Conservation (phyloP, 495 filamentous ascomycete species). For the Mytilinidion resinicola region DNA sequence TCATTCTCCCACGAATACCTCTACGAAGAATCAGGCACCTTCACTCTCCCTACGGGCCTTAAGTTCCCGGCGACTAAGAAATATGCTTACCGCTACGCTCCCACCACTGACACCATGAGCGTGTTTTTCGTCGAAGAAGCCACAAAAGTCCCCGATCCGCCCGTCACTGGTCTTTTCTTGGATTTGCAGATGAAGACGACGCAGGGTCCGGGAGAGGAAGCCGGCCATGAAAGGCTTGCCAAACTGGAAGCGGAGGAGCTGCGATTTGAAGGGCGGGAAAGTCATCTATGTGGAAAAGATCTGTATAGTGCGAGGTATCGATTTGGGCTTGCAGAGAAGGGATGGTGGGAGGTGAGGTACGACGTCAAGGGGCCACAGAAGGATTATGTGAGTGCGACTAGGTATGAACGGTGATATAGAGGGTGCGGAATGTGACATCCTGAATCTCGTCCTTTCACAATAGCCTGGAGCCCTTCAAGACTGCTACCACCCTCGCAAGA, state of each 20-base stretch:
- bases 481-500: too few species aligned
- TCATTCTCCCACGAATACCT: neutral
- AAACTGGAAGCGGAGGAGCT: neutral
- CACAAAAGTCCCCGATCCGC: neutral
- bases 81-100: conserved; percentile 13
- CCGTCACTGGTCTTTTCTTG: conserved; percentile 13
- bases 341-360: conserved; percentile 24
- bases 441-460: too few species aligned
- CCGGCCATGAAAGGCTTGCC: neutral
- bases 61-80: conserved; percentile 6
- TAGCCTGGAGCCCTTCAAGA: too few species aligned
- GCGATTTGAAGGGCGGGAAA: neutral
- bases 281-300: conserved; percentile 23
- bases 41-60: conserved; percentile 6
- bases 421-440: too few species aligned
- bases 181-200: conserved; percentile 5
- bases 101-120: conserved; percentile 5
- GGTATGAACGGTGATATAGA: conserved; percentile 4
- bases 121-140: conserved; percentile 14
- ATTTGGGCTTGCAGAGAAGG: conserved; percentile 9
- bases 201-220: neutral
- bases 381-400: conserved; percentile 25
- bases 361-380: conserved; percentile 25
- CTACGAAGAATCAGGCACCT: conserved; percentile 18
- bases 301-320: conserved; percentile 22